Evolutionary conservation across 139 green algal species (phyloP), one percentile per base, ranked within the genome.

Genomic region (Zygnema circumcarinatum): DNA sequence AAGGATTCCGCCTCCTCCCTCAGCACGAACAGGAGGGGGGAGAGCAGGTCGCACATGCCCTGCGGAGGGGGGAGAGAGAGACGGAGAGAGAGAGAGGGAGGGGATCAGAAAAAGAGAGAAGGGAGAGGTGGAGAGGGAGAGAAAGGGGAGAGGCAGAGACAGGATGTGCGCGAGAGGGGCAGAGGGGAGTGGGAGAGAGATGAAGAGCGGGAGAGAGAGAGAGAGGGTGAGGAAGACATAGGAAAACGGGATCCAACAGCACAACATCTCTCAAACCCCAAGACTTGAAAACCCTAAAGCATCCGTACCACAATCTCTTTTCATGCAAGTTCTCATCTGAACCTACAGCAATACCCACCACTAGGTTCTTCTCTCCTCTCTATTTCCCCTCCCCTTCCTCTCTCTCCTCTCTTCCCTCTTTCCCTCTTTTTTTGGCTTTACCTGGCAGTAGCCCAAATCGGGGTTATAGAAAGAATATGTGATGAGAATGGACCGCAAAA

Each of bases 381-480:
- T n/a, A n/a, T n/a, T n/a, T n/a, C n/a, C n/a, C n/a, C n/a, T n/a
- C n/a, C n/a, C n/a, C n/a, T n/a, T n/a, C n/a, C n/a, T n/a, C n/a
- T n/a, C n/a, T n/a, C n/a, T n/a, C n/a, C n/a, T n/a, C n/a, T n/a
- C n/a, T n/a, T n/a, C n/a, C n/a, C n/a, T n/a, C n/a, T n/a, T n/a
- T n/a, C n/a, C n/a, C n/a, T n/a, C n/a, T n/a, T n/a, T n/a, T n/a
- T n/a, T n/a, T n/a, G n/a, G n/a, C 31, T n/a, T 88, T 41, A 87
- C 80, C 91, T 98, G 96, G 82, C 91, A 95, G 85, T 98, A 98
- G 20, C 95, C 93, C 56, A 98, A 88, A 88, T 98, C 94, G 35
- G 93, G 93, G 89, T 98, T 97, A 92, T 94, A 98, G 80, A 95
- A 89, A 21, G 90, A 41, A 84, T 98, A 96, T 1, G 91, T 93